Conservation (phyloP, 2,329 filamentous ascomycete species). For the Penicillium sp. region DNA sequence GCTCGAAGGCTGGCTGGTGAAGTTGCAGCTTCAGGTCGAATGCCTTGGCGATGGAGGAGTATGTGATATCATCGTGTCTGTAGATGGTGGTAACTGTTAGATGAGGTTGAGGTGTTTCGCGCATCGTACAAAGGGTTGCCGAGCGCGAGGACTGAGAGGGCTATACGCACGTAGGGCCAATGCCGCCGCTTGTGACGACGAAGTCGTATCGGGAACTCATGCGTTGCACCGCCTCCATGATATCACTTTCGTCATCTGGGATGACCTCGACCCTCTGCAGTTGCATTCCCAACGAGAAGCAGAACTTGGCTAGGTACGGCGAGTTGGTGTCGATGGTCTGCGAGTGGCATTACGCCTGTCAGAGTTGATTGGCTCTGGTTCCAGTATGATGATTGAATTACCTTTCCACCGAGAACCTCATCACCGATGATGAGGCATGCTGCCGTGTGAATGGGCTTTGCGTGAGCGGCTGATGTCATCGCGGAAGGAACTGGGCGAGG, state of each 20-base stretch:
- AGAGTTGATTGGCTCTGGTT: neutral
- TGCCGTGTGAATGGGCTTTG: slow-evolving; percentile 77
- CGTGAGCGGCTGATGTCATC: slow-evolving; percentile 48
- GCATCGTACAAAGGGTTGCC: neutral
- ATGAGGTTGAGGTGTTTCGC: neutral
- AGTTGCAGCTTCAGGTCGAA: slow-evolving; percentile 76
- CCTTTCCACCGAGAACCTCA: slow-evolving; percentile 93
- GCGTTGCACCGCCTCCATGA: slow-evolving; percentile 79
- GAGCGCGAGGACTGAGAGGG: neutral
- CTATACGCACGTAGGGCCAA: slow-evolving; percentile 80
- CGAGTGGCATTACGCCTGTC: neutral
- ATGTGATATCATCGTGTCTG: slow-evolving; percentile 97
- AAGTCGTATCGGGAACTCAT: slow-evolving; percentile 93
- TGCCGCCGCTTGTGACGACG: slow-evolving; percentile 92
- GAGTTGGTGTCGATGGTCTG: slow-evolving; percentile 69
- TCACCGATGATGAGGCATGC: slow-evolving; percentile 96
- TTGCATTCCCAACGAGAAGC: slow-evolving; percentile 65
- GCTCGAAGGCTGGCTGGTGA: slow-evolving; percentile 73
- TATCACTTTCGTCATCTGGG: slow-evolving; percentile 86
- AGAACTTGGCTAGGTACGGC: slow-evolving; percentile 65
- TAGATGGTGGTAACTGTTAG: slow-evolving; percentile 4
- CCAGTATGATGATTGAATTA: slow-evolving; percentile 40
- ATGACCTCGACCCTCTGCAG: slow-evolving; percentile 91
- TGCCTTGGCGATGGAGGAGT: slow-evolving; percentile 88
- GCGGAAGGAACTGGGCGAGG: slow-evolving; percentile 23